These are phyloP conservation scores for Monilinia vaccinii-corymbosi DNA, from an alignment of 2,329 filamentous ascomycete genomes.

Conservation along the genomic window DNA sequence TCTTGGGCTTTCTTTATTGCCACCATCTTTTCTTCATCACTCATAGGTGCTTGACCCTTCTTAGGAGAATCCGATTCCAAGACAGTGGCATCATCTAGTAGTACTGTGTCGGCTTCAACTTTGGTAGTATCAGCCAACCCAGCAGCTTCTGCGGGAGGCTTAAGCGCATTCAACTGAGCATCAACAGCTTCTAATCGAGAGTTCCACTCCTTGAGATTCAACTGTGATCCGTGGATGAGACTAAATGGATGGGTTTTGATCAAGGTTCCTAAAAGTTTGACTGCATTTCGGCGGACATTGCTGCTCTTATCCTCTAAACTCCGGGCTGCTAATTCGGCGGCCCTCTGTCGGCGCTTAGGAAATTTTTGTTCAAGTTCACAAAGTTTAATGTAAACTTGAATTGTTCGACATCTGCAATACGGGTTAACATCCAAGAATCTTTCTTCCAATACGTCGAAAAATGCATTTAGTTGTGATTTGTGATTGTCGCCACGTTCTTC, in stretches of 20 bases:
- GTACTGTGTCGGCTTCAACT: conserved; percentile 62
- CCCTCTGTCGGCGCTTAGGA: conserved; percentile 80
- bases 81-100: conserved; percentile 85
- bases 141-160: conserved; percentile 65
- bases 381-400: conserved; percentile 87
- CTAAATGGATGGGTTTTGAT: conserved; percentile 94
- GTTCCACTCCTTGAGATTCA: conserved; percentile 80
- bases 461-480: conserved; percentile 91
- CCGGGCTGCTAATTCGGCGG: conserved; percentile 75
- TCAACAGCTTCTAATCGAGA: conserved; percentile 75
- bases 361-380: conserved; percentile 96
- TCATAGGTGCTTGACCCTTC: conserved; percentile 51
- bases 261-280: conserved; percentile 79
- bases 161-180: conserved; percentile 68
- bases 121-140: conserved; percentile 56
- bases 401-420: conserved; percentile 82
- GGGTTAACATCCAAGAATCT: conserved; percentile 94
- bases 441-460: conserved; percentile 94
- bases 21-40: conserved; percentile 66
- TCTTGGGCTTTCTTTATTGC: conserved; percentile 72
- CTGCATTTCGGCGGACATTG: conserved; percentile 89
- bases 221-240: conserved; percentile 78
- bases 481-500: conserved; percentile 87
- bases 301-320: conserved; percentile 98
- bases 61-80: conserved; percentile 56